Evolutionary conservation across 2,329 filamentous ascomycete species (phyloP), one percentile per base, ranked within the genome.

Genomic region (Didymellaceae sp.): DNA sequence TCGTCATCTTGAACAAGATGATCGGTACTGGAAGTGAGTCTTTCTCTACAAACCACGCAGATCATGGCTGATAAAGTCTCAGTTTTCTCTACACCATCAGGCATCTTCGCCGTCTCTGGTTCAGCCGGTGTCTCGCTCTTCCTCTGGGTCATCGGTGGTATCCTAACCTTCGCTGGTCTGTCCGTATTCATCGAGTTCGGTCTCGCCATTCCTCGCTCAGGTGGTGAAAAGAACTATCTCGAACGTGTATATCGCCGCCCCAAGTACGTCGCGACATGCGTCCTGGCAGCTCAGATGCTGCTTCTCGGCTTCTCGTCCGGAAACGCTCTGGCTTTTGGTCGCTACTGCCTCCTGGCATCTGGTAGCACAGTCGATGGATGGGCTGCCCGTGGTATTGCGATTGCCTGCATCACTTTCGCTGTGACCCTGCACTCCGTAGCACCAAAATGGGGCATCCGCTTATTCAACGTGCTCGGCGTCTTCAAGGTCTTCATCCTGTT

Each of bases 221-320:
- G 85, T 11, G 85, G 85, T 16, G 84, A 86, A 56, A 87, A 87
- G 75, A 84, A 86, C 66, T 87, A 87, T 62, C 80, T 87, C 11
- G 84, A 87, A 61, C 77, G 81, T n/a, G 81, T 84, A 13, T 86
- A 85, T 70, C 77, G 77, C 2, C 78, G 75, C 17, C 84, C 84
- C 0, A 80, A 78, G 48, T 84, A 85, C 66, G 68, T 87, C 1
- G 79, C 83, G 1, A 84, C 82, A 0, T 83, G 81, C 54, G 77
- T 86, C 2, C 75, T 86, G 25, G 82, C 83, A 3, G 74, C 82
- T 1, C 83, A 86, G 66, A 84, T 85, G 80, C 76, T 86, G 35
- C 73, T 86, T 1, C 78, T 86, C 1, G 83, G 83, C 0, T 86
- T 85, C 63, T 84, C 83, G 0, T 80, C 82, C 0, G 81, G 69